Base-by-base conservation (phyloP, 2,329 filamentous ascomycete genomes). In the Coniochaeta prunicola region DNA sequence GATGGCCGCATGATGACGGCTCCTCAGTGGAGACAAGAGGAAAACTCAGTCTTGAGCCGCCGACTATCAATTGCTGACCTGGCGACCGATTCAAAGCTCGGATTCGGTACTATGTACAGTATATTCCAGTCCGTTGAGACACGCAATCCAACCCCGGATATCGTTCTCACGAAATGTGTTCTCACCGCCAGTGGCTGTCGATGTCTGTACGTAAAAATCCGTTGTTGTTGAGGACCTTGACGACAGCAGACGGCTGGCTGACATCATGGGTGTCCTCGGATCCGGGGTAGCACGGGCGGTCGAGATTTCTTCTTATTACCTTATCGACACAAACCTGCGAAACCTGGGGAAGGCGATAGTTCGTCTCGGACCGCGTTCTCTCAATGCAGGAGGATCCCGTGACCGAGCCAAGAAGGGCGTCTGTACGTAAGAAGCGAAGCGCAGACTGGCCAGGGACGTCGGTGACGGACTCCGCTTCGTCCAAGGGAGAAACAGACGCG, bases 361-460 rank as follows among this genome's bases (percentile, higher is more conserved):
- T 28, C 45, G 24, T 50, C 45, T 50, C 45, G 45, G 45, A 50
- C 45, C 45, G 45, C 45, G 45, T 28, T 15, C 24, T 40, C 36
- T 21, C 4, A 7, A 50, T 30, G 24, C 45, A 50, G 21, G 45
- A 50, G 24, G 24, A 21, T 28, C 54, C 54, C 54, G 54, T 56
- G 54, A 56, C 54, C 34, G 19, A 21, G 19, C 36, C 36, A 38
- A 38, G 15, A n/a, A 8, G 36, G n/a, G 36, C 9, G 24, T 38
- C 54, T 56, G 54, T 56, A 56, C 54, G 54, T 56, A 56, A 56
- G 36, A 56, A 26, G 54, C 19, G 30, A 17, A 56, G 54, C 45
- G 45, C 45, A 9, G 21, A 50, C 45, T 50, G 21, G 45, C 45
- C 12, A 50, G 24, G 24, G n/a, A n/a, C 45, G 21, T 40, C 36